phyloP scores from a whole-genome alignment of 1,139 yeast species.

The Chernovozyma sophiae-reginae region DNA sequence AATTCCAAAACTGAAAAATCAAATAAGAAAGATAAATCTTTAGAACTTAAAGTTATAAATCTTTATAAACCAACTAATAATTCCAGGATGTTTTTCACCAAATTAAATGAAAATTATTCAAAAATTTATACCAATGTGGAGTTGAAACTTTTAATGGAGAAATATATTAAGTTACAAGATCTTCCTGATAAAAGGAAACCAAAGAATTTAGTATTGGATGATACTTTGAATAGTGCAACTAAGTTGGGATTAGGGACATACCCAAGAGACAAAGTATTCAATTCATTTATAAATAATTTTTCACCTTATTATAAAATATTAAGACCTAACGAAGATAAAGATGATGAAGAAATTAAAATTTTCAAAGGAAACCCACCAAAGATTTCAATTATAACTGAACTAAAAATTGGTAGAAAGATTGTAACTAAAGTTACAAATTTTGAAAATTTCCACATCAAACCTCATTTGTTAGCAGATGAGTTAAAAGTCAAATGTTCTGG shows the following conservation, averaged over 20 bases:
- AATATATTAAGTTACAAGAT: slow-evolving; percentile 51
- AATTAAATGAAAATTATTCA: slow-evolving; percentile 31
- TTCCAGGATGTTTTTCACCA: slow-evolving; percentile 48
- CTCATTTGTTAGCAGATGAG: slow-evolving; percentile 62
- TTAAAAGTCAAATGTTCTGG: slow-evolving; percentile 83
- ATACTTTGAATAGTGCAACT: slow-evolving; percentile 25
- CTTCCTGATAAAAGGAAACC: slow-evolving; percentile 46
- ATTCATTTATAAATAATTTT: slow-evolving; percentile 49
- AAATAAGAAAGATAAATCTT: slow-evolving; percentile 14
- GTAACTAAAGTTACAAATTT: slow-evolving; percentile 70
- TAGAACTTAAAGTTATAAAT: slow-evolving; percentile 32
- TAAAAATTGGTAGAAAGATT: slow-evolving; percentile 77
- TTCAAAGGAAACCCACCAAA: slow-evolving; percentile 66
- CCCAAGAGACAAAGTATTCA: slow-evolving; percentile 51
- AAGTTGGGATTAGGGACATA: slow-evolving; percentile 21
- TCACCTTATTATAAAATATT: slow-evolving; percentile 56
- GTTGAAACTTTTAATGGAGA: slow-evolving; percentile 46
- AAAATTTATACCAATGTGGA: slow-evolving; percentile 51
- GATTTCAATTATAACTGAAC: slow-evolving; percentile 64
- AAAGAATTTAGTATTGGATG: slow-evolving; percentile 54
- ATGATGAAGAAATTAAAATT: slow-evolving; percentile 30
- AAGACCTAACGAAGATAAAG: slow-evolving; percentile 38
- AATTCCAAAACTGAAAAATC: slow-evolving; percentile 6
- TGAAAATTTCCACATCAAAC: slow-evolving; percentile 64
- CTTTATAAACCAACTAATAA: slow-evolving; percentile 55